Percentiles rank a stretch among this genome's conserved stretches.
These are phyloP conservation scores for Xylaria sp. DNA, from an alignment of 2,329 filamentous ascomycete genomes.

Conservation along the genomic window DNA sequence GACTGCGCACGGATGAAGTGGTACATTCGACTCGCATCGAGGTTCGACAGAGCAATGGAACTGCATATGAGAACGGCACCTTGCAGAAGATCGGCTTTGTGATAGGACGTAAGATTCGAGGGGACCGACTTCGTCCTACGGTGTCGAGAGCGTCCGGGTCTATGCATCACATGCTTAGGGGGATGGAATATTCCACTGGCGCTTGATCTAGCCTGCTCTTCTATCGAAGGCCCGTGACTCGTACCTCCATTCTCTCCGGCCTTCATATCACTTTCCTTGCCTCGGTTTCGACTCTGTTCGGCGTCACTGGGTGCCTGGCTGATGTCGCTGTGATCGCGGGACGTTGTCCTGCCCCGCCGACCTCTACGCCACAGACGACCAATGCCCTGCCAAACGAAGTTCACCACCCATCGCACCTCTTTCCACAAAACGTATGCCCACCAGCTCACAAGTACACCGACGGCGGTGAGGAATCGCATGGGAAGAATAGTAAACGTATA, in stretches of 20 bases:
- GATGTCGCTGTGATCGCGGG: slow-evolving; percentile 25
- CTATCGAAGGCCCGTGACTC: slow-evolving; percentile 9
- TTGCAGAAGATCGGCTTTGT: slow-evolving; percentile 93
- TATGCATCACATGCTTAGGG: slow-evolving; percentile 32
- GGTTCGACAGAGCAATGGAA: slow-evolving; percentile 76
- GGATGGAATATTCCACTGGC: slow-evolving; percentile 28
- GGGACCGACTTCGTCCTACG: slow-evolving; percentile 77
- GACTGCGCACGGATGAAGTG: slow-evolving; percentile 95
- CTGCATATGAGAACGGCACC: slow-evolving; percentile 83
- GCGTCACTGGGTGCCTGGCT: slow-evolving; percentile 32
- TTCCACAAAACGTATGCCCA: slow-evolving; percentile 68
- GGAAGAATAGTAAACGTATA: slow-evolving; percentile 95
- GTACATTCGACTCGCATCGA: slow-evolving; percentile 97
- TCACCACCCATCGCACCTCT: slow-evolving; percentile 65
- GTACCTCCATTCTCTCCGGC: slow-evolving; percentile 17
- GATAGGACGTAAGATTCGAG: slow-evolving; percentile 75
- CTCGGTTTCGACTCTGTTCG: slow-evolving; percentile 37
- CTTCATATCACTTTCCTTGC: slow-evolving; percentile 19
- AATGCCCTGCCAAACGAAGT: slow-evolving; percentile 73
- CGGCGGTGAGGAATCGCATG: slow-evolving; percentile 75
- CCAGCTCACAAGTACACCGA: slow-evolving; percentile 71
- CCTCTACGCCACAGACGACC: slow-evolving; percentile 69
- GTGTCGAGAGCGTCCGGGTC: slow-evolving; percentile 47
- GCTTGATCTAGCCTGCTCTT: slow-evolving; percentile 23
- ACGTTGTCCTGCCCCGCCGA: slow-evolving; percentile 40